Percentiles rank a stretch among this genome's conserved stretches.
phyloP scores from a whole-genome alignment of 2,329 filamentous ascomycete genomes.

The Fusarium nelsonii region DNA sequence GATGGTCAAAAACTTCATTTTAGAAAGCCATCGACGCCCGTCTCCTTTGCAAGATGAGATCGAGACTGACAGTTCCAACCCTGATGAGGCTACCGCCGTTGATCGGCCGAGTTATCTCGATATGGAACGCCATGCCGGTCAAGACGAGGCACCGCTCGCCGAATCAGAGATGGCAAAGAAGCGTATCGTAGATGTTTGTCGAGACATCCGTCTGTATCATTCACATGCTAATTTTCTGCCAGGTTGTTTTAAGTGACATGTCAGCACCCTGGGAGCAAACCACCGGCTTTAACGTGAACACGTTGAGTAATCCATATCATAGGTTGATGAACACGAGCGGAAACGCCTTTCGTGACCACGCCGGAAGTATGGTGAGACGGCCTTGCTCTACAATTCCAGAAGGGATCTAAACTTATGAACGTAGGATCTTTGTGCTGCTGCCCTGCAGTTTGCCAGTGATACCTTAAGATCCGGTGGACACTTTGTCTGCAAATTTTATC shows the following conservation, averaged over 20 bases:
- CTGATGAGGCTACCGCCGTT: slow-evolving; percentile 45
- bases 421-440: slow-evolving; percentile 90
- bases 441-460: slow-evolving; percentile 86
- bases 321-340: slow-evolving; percentile 99
- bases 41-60: slow-evolving; percentile 11
- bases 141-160: neutral
- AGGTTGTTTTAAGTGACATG: slow-evolving; percentile 98
- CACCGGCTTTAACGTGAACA: slow-evolving; percentile 83
- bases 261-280: slow-evolving; percentile 94
- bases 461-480: slow-evolving; percentile 85
- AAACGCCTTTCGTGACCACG: slow-evolving; percentile 86
- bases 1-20: slow-evolving; percentile 81
- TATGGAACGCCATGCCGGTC: slow-evolving; percentile 62
- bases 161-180: slow-evolving; percentile 42
- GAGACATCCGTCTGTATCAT: neutral
- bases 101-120: slow-evolving; percentile 74
- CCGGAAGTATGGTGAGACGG: slow-evolving; percentile 86
- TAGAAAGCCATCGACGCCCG: slow-evolving; percentile 61
- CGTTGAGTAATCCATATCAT: slow-evolving; percentile 92
- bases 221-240: slow-evolving; percentile 31
- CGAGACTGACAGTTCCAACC: slow-evolving; percentile 32
- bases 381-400: too few relatives aligned
- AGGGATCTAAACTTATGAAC: neutral
- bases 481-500: slow-evolving; percentile 98
- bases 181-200: slow-evolving; percentile 76